Evolutionary conservation across 2,329 filamentous ascomycete species (phyloP), one percentile per base, ranked within the genome.

Genomic region (Arthrobotrys iridis): DNA sequence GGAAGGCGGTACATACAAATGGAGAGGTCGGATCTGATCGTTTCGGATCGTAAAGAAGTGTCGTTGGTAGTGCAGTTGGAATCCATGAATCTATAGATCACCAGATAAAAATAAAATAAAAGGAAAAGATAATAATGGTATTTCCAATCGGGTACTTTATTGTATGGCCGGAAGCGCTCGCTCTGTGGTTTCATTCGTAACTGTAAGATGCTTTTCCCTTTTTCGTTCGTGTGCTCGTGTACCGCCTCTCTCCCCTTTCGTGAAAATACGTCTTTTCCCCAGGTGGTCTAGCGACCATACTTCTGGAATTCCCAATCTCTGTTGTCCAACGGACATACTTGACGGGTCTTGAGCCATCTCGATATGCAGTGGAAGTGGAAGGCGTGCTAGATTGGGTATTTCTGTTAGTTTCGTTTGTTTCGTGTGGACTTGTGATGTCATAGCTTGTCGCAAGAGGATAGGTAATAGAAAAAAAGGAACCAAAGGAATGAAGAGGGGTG

Each of bases 301-400:
- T 98, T 99, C 84, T 99, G 95, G 86, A 98, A 99, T 82, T 99
- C 95, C 95, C 95, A 99, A 83, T 99, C 95, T 80, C 94, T 87
- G 85, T 99, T 99, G 84, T 99, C 95, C 46, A 99, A 86, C 13
- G 95, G 95, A 82, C 95, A 99, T 57, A 99, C 95, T 82, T 98
- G 95, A 81, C 95, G 90, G n/a, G 95, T 97, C 87, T 99, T 99
- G 73, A 99, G 86, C 95, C 95, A 99, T 84, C 95, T 89, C 10
- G 95, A 98, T 82, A 99, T 99, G 86, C 95, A 99, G 85, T 99
- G 95, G 85, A 99, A 99, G 84, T 99, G 95, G 87, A 99, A 99
- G 28, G 95, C 95, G 82, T 99, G 95, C 95, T 99, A 80, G 71
- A 74, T 26, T 46, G 30, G 13, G 4, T 24, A 33, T 24, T 52